A percentile compares a stretch with the other conserved stretches of the same genome.
Evolutionary conservation across 306 rosid species (phyloP).

Genomic region (Castanea crenata): DNA sequence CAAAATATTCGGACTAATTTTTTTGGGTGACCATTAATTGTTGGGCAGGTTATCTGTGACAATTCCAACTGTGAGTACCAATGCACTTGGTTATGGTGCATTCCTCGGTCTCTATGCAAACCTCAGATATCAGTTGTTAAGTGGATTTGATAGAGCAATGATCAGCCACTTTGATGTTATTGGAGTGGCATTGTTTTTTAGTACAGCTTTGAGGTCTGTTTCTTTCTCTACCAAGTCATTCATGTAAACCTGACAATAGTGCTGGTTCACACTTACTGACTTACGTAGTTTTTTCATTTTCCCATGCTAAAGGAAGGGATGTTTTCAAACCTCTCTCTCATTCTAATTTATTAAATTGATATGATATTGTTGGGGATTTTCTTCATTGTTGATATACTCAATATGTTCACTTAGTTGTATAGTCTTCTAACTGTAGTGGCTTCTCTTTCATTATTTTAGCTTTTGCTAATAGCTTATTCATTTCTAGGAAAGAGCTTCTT

Average conservation of each 20-base stretch:
- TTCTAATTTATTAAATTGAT: background rate
- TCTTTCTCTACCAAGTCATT: constrained; percentile 7
- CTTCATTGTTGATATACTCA: background rate
- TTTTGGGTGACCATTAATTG: constrained; percentile 5
- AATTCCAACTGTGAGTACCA: constrained; percentile 70
- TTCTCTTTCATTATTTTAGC: background rate
- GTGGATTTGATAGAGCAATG: constrained; percentile 91
- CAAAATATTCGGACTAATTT: constrained; percentile 10
- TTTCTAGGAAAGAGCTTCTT: no score
- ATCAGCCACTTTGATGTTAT: constrained; percentile 89
- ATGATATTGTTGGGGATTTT: background rate
- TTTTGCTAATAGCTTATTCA: no score
- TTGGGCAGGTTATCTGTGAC: constrained; percentile 83
- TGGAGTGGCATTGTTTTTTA: constrained; percentile 76
- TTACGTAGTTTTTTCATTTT: background rate
- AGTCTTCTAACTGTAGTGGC: background rate
- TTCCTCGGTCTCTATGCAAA: constrained; percentile 96
- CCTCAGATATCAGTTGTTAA: constrained; percentile 83
- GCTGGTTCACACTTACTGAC: background rate
- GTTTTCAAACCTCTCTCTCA: background rate
- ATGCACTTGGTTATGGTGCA: constrained; percentile 95
- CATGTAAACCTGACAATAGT: background rate
- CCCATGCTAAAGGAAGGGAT: background rate
- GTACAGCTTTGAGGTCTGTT: constrained; percentile 79
- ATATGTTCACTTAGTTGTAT: background rate